These are phyloP conservation scores for Boletales sp. DNA, from an alignment of 768 basidiomycete genomes.

Conservation along the genomic window DNA sequence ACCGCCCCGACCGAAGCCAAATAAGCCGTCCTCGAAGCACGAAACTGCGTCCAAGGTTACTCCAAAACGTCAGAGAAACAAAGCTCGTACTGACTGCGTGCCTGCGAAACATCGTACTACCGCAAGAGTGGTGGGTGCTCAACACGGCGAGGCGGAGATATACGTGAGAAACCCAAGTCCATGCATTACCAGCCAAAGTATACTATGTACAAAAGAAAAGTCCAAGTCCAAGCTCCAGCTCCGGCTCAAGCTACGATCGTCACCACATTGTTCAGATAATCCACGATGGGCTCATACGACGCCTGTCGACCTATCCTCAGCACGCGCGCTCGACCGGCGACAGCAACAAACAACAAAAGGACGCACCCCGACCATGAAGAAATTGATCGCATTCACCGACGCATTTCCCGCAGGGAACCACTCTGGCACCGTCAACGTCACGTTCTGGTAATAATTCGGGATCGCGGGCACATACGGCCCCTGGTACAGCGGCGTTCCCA, in stretches of 20 bases:
- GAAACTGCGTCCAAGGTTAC: slow-evolving; percentile 10
- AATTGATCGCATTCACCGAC: slow-evolving; percentile 35
- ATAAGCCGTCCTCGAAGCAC: slow-evolving; percentile 23
- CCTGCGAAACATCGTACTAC: slow-evolving; percentile 22
- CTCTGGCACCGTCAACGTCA: slow-evolving; percentile 29
- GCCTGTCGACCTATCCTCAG: slow-evolving; percentile 6
- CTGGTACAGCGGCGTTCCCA: slow-evolving; percentile 34
- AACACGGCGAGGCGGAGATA: slow-evolving; percentile 10
- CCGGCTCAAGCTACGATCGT: slow-evolving; percentile 6
- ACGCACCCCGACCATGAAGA: slow-evolving; percentile 38
- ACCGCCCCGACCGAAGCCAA: slow-evolving; percentile 15
- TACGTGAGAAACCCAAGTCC: slow-evolving; percentile 11
- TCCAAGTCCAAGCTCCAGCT: not conserved
- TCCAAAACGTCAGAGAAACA: not conserved
- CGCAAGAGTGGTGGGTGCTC: not conserved
- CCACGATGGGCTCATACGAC: slow-evolving; percentile 5
- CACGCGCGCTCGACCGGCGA: too few relatives aligned
- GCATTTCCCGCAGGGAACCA: slow-evolving; percentile 24
- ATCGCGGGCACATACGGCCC: slow-evolving; percentile 29
- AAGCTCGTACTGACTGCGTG: slow-evolving; percentile 16
- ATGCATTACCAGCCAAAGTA: too few relatives aligned
- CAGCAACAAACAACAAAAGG: too few relatives aligned
- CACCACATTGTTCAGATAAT: slow-evolving; percentile 23
- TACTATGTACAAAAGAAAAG: not conserved
- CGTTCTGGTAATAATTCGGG: slow-evolving; percentile 26